Evolutionary conservation across 148 eudicot genomes (phyloP).

Genomic region (Nyssa sinensis): DNA sequence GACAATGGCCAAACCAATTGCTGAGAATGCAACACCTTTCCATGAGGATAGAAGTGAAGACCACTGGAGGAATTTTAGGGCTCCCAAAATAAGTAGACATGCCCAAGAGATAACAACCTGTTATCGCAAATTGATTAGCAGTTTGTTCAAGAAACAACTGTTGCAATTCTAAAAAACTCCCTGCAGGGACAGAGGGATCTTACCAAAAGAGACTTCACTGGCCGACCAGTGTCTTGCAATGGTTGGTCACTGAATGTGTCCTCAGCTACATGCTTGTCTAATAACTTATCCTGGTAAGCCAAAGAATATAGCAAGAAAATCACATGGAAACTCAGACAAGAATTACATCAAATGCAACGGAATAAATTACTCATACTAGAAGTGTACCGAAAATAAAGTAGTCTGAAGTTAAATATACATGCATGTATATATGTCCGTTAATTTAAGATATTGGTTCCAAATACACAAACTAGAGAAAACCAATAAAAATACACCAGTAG

Average conservation of each 20-base stretch:
- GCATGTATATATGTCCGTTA: background rate
- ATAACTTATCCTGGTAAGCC: slow-evolving; percentile 62
- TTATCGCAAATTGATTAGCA: slow-evolving; percentile 5
- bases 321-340: background rate
- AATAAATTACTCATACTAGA: background rate
- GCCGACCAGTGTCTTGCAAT: slow-evolving; percentile 58
- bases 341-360: background rate
- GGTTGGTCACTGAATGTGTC: slow-evolving; percentile 59
- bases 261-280: slow-evolving; percentile 67
- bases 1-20: slow-evolving; percentile 43
- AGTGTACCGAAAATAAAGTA: background rate
- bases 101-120: slow-evolving; percentile 74
- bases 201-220: slow-evolving; percentile 81
- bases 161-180: background rate
- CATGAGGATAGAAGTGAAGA: slow-evolving; percentile 73
- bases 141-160: background rate
- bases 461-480: background rate
- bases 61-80: slow-evolving; percentile 59
- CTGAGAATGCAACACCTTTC: slow-evolving; percentile 68
- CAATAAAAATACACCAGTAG: background rate
- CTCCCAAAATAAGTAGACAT: slow-evolving; percentile 42
- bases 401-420: background rate
- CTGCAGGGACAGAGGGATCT: slow-evolving; percentile 15
- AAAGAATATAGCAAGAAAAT: no score
- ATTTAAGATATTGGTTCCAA: background rate